Percentiles rank a stretch among this genome's conserved stretches.
phyloP scores from a whole-genome alignment of 2,329 filamentous ascomycete genomes.

The Ramichloridium luteum region DNA sequence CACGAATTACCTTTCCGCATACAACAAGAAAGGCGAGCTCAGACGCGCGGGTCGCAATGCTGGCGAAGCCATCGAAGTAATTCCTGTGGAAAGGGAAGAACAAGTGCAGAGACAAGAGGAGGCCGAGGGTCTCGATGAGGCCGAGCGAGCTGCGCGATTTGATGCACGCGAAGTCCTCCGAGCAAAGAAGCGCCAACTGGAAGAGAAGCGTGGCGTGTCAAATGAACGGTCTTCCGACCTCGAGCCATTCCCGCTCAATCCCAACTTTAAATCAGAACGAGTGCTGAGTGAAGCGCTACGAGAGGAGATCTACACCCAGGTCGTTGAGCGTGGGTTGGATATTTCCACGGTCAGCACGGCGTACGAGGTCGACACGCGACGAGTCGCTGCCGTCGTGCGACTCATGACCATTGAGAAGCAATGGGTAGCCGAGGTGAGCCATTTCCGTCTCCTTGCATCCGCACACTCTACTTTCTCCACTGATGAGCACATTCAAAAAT shows the following conservation, averaged over 20 bases:
- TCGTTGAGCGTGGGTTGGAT: slow-evolving; percentile 53
- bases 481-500: slow-evolving; percentile 64
- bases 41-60: slow-evolving; percentile 23
- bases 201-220: slow-evolving; percentile 15
- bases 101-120: slow-evolving; percentile 12
- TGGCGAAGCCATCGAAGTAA: slow-evolving; percentile 10
- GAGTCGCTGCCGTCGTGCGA: slow-evolving; percentile 74
- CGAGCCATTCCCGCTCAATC: slow-evolving; percentile 62
- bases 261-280: slow-evolving; percentile 53
- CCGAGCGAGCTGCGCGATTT: slow-evolving; percentile 9
- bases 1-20: slow-evolving; percentile 45
- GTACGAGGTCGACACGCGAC: slow-evolving; percentile 65
- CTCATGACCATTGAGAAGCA: slow-evolving; percentile 76
- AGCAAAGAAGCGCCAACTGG: slow-evolving; percentile 12
- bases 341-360: slow-evolving; percentile 67
- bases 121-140: slow-evolving; percentile 14
- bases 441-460: slow-evolving; percentile 3
- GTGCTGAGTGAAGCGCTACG: slow-evolving; percentile 63
- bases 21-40: slow-evolving; percentile 39
- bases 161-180: slow-evolving; percentile 6
- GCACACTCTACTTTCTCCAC: slow-evolving; percentile 20
- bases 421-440: slow-evolving; percentile 62
- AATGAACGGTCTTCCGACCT: slow-evolving; percentile 18
- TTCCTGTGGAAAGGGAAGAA: slow-evolving; percentile 21
- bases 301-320: slow-evolving; percentile 59